These are phyloP conservation scores for Kodamaea jinghongensis DNA, from an alignment of 805 yeast genomes.

Conservation along the genomic window DNA sequence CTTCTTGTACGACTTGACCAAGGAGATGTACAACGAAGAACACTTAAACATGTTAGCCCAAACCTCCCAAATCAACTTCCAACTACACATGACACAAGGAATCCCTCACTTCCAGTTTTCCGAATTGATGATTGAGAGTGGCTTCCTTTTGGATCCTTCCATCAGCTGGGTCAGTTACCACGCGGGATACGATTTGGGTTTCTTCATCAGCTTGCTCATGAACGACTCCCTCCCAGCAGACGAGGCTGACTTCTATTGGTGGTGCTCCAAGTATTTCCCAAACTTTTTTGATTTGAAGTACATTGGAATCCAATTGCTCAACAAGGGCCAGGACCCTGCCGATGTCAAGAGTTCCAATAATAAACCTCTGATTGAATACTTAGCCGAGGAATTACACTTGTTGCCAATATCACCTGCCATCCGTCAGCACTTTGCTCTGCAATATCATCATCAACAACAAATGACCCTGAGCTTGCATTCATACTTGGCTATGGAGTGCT, in stretches of 20 bases:
- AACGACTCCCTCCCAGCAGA: slow-evolving; percentile 77
- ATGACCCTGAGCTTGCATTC: slow-evolving; percentile 58
- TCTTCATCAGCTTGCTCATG: slow-evolving; percentile 71
- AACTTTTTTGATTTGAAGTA: slow-evolving; percentile 77
- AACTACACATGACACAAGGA: slow-evolving; percentile 70
- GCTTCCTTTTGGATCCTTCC: slow-evolving; percentile 67
- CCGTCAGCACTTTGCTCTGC: slow-evolving; percentile 27
- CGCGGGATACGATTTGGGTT: slow-evolving; percentile 93
- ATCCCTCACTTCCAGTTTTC: slow-evolving; percentile 79
- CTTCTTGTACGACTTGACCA: slow-evolving; percentile 71
- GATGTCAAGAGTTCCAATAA: slow-evolving; percentile 17
- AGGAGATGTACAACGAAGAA: slow-evolving; percentile 85
- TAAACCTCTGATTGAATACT: slow-evolving; percentile 53
- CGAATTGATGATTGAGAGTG: slow-evolving; percentile 80
- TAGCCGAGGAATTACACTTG: slow-evolving; percentile 66
- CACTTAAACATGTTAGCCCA: slow-evolving; percentile 75
- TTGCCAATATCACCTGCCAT: slow-evolving; percentile 57
- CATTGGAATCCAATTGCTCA: slow-evolving; percentile 37
- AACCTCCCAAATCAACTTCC: slow-evolving; percentile 77
- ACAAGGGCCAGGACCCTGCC: slow-evolving; percentile 17
- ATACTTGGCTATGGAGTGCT: slow-evolving; percentile 61
- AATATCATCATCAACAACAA: slow-evolving; percentile 24
- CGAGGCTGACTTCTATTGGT: slow-evolving; percentile 72
- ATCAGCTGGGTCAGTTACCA: slow-evolving; percentile 91
- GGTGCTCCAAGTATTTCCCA: slow-evolving; percentile 74